phyloP scores from a whole-genome alignment of 768 basidiomycete species.

The Wakefieldia striispora region DNA sequence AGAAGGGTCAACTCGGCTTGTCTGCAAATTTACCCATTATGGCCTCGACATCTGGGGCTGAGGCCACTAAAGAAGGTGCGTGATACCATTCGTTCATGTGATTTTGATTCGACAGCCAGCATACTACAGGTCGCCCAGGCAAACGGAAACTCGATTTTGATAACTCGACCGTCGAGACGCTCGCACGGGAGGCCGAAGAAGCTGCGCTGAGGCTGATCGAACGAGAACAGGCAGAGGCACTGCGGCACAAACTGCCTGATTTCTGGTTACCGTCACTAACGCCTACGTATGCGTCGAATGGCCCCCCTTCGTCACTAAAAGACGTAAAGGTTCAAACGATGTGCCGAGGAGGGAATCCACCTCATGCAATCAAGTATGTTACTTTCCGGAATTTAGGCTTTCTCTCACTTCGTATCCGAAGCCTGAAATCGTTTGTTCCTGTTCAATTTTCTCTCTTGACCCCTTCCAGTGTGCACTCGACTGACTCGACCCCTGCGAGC shows the following conservation, averaged over 20 bases:
- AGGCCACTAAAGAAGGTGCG: slow-evolving; percentile 35
- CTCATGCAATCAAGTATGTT: slow-evolving; percentile 76
- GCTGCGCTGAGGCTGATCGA: slow-evolving; percentile 82
- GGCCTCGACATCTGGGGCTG: slow-evolving; percentile 39
- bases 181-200: slow-evolving; percentile 83
- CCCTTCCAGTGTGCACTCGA: slow-evolving; percentile 37
- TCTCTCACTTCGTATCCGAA: slow-evolving; percentile 29
- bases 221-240: slow-evolving; percentile 77
- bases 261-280: slow-evolving; percentile 97
- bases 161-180: slow-evolving; percentile 60
- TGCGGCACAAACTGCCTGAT: slow-evolving; percentile 89
- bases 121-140: slow-evolving; percentile 48
- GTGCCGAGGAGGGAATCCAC: slow-evolving; percentile 77
- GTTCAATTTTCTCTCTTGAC: slow-evolving; percentile 70
- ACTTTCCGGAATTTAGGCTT: background rate
- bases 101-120: background rate
- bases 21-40: slow-evolving; percentile 39
- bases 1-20: slow-evolving; percentile 77
- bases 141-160: slow-evolving; percentile 91
- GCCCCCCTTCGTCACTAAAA: slow-evolving; percentile 61
- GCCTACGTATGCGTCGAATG: slow-evolving; percentile 68
- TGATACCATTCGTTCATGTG: background rate
- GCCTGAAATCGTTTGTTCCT: slow-evolving; percentile 78
- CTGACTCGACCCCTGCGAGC: slow-evolving; percentile 37
- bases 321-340: slow-evolving; percentile 87